phyloP scores from a whole-genome alignment of 805 yeast genomes.

The Debaryomyces hansenii region DNA sequence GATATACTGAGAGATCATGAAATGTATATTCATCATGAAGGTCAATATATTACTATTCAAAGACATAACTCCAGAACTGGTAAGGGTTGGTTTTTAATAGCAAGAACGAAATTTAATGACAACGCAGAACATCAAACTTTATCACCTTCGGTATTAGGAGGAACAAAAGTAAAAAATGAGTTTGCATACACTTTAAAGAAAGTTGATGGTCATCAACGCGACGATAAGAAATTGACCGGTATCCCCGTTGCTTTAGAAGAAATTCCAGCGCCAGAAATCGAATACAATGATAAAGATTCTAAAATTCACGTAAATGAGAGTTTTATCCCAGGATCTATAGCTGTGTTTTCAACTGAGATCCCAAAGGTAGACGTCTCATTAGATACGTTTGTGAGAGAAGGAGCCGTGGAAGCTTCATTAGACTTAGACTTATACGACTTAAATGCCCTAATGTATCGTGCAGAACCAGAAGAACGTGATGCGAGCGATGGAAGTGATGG shows the following conservation, averaged over 20 bases:
- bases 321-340: constrained; percentile 90
- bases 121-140: constrained; percentile 50
- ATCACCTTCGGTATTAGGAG: constrained; percentile 58
- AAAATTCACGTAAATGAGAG: constrained; percentile 54
- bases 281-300: constrained; percentile 47
- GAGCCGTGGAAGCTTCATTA: constrained; percentile 72
- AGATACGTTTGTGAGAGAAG: constrained; percentile 67
- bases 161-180: constrained; percentile 56
- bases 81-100: constrained; percentile 83
- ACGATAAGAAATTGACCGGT: constrained; percentile 49
- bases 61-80: constrained; percentile 83
- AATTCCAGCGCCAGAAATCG: constrained; percentile 51
- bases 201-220: constrained; percentile 48
- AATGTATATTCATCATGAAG: constrained; percentile 93
- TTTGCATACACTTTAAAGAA: constrained; percentile 58
- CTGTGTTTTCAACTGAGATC: constrained; percentile 72
- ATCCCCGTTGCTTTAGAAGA: constrained; percentile 64
- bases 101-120: constrained; percentile 71
- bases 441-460: constrained; percentile 70
- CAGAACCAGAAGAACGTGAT: constrained; percentile 89
- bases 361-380: constrained; percentile 63
- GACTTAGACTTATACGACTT: constrained; percentile 65
- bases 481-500: constrained; percentile 71
- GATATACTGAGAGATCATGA: constrained; percentile 66
- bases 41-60: constrained; percentile 88